Base-by-base conservation (phyloP, 352 stramenopile genomes). In the Albugo laibachii region DNA sequence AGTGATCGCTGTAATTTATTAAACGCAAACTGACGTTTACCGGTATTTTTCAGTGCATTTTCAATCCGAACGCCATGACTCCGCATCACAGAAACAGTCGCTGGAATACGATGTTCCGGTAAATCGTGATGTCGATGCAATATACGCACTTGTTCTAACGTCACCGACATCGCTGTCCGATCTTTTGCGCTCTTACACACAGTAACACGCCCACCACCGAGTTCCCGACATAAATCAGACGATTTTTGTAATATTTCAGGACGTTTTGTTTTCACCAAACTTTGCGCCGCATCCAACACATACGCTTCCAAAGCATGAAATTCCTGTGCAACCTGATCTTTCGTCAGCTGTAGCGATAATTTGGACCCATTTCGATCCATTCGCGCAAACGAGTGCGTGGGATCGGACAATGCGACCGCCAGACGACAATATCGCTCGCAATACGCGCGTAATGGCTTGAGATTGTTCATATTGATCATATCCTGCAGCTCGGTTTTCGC, bases 101-200 rank as follows among this genome's bases (percentile, higher is more conserved):
- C 72, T 13, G 72, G 68, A 6, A 89, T 74, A 27, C 74, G 71
- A 52, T 88, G 69, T 19, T 49, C 48, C 1, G 74, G 77, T 41
- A 92, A 49, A 43, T 86, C 77, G 52, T 92, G 79, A 55, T 89
- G 77, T 21, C 70, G 71, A 43, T 82, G 69, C 61, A 92, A 47
- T 27, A 92, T 87, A 21, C 77, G 76, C 24, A 86, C 84, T 54
- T 97, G 83, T 58, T 97, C 95, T 24, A 97, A 80, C 20, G 92
- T 98, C 20, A 97, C 82, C 15, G 93, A 94, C 94, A 98, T 98
- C 41, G 87, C 92, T 35, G 94, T 98, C 38, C 94, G 79, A 65
- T 98, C 93, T 60, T 98, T 98, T 13, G 92, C 93, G 60, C 76
- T 96, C 55, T 98, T 98, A 57, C 93, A 98, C 42, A 97, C 95